Evolutionary conservation across 257 asterid genomes (phyloP), one percentile per base, ranked within the genome.

Genomic region (Solanum dulcamara): DNA sequence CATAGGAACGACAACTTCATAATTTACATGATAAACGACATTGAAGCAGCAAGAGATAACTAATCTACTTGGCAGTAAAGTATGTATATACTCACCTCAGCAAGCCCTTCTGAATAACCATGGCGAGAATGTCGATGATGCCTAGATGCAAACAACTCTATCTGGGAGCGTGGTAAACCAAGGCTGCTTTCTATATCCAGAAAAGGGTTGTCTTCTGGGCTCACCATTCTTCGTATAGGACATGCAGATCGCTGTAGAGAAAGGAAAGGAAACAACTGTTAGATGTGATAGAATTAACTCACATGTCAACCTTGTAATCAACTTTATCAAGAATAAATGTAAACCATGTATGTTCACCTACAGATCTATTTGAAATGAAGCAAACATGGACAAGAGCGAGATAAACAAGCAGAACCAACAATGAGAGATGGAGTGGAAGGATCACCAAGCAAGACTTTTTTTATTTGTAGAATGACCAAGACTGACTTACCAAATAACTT

Each of bases 201-300:
- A 82, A 88, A 90, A 50, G 90, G 91, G 44, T 86, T 85, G 62
- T 90, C 93, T 84, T 90, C 93, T 3, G 86, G 90, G 42, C 81
- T 86, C 60, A 88, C 93, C 88, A 90, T 88, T 84, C 93, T 88
- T 88, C 93, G 88, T 11, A 67, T 82, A n/a, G 90, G 77, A 86
- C 62, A 90, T n/a, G 90, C 60, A 46, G 91, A 81, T 33, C 91
- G 85, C 93, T 90, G 90, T 24, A 83, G 44, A 59, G 26, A 77
- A 30, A 64, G 22, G 32, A 33, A 53, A 66, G 32, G 42, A 46
- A 77, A 46, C 62, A 77, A 48, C 38, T 30, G 83, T 79, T 48
- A 79, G 44, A 48, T 79, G 48, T 48, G 5, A 64, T 28, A 79
- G 64, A 48, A 48, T 28, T 79, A 28, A 10, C 83, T 79, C 48